These are phyloP conservation scores for Prillingera fragicola DNA, from an alignment of 1,284 basidiomycete species.

Conservation along the genomic window DNA sequence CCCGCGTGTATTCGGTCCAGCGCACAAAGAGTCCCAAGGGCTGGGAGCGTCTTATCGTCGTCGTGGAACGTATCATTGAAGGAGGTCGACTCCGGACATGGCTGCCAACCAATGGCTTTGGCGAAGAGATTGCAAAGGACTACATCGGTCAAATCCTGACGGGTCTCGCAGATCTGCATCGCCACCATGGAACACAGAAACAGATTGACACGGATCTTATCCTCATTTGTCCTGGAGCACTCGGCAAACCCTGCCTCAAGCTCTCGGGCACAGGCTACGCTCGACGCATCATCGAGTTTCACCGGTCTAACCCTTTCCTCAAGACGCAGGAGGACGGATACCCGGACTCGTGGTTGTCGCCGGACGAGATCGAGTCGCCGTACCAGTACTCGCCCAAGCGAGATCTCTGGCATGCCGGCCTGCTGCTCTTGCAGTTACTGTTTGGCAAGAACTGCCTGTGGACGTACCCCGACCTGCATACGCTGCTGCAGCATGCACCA, in stretches of 20 bases:
- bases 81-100: slow-evolving; percentile 37
- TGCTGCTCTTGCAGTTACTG: slow-evolving; percentile 42
- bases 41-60: slow-evolving; percentile 40
- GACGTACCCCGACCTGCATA: slow-evolving; percentile 34
- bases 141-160: slow-evolving; percentile 41
- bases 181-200: slow-evolving; percentile 37
- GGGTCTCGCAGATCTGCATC: slow-evolving; percentile 39
- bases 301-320: slow-evolving; percentile 47
- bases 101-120: slow-evolving; percentile 39
- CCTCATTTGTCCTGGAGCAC: slow-evolving; percentile 23
- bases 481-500: slow-evolving; percentile 33
- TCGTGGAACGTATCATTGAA: slow-evolving; percentile 36
- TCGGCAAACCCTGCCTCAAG: slow-evolving; percentile 31
- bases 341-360: slow-evolving; percentile 43
- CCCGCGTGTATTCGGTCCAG: slow-evolving; percentile 36
- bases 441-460: slow-evolving; percentile 36
- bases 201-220: slow-evolving; percentile 40
- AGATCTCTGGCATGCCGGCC: slow-evolving; percentile 46
- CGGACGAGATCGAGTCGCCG: slow-evolving; percentile 45
- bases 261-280: slow-evolving; percentile 43
- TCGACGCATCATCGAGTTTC: slow-evolving; percentile 40
- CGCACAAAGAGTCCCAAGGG: slow-evolving; percentile 40
- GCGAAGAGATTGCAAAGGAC: slow-evolving; percentile 38
- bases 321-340: slow-evolving; percentile 25
- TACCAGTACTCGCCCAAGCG: slow-evolving; percentile 41